phyloP scores from a whole-genome alignment of 495 filamentous ascomycete genomes.

The Penicillium riverlandense region DNA sequence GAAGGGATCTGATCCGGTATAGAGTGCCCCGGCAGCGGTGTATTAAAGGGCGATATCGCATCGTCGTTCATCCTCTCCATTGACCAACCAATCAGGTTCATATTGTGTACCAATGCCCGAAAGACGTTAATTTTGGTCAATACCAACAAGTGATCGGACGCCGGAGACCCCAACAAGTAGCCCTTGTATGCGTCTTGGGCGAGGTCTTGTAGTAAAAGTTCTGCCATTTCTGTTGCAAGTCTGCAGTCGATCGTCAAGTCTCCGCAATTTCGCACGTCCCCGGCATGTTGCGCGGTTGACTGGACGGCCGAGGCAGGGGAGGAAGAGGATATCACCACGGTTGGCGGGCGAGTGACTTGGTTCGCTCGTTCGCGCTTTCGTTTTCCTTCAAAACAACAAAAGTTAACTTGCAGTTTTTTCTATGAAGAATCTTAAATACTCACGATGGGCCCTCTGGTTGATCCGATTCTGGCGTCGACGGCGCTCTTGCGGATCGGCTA shows the following conservation, averaged over 20 bases:
- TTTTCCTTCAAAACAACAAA: constrained; percentile 7
- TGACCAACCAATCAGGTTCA: constrained; percentile 8
- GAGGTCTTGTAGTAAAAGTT: constrained; percentile 13
- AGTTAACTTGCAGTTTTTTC: not conserved
- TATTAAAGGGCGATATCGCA: constrained; percentile 25
- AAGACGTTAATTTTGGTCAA: constrained; percentile 37
- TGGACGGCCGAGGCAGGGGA: not conserved
- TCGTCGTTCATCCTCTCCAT: constrained; percentile 24
- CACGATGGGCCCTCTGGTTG: constrained; percentile 37
- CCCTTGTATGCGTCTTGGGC: constrained; percentile 21
- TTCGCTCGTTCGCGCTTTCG: constrained; percentile 4
- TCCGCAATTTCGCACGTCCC: not conserved
- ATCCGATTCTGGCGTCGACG: constrained; percentile 36
- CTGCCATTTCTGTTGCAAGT: not conserved
- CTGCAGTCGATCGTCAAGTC: not conserved
- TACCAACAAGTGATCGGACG: constrained; percentile 33
- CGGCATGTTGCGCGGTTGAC: not conserved
- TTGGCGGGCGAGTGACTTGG: constrained; percentile 12
- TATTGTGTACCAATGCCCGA: constrained; percentile 23
- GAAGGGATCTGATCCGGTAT: not conserved
- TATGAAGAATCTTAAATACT: constrained; percentile 2
- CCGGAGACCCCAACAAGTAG: constrained; percentile 22
- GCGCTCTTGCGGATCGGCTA: constrained; percentile 30
- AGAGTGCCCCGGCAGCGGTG: not conserved
- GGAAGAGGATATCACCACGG: constrained; percentile 2